These are phyloP conservation scores for Boletus eberwhitei DNA, from an alignment of 768 basidiomycete species.

Conservation along the genomic window DNA sequence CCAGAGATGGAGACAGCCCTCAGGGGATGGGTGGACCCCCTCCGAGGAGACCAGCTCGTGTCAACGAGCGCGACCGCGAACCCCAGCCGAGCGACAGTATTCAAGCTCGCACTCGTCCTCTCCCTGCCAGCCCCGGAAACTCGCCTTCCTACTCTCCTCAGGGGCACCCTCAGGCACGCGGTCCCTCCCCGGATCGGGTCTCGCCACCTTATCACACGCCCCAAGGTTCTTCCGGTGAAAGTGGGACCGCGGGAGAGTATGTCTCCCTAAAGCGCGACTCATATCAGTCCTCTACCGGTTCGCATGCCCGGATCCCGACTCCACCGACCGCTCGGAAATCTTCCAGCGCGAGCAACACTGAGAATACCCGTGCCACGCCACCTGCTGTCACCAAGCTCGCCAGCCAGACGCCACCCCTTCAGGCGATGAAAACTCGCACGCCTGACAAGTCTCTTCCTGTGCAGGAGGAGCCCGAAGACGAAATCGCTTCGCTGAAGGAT, in stretches of 20 bases:
- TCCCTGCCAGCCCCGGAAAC: conserved; percentile 36
- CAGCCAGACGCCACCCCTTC: conserved; percentile 55
- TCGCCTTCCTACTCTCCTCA: conserved; percentile 43
- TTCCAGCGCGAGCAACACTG: conserved; percentile 15
- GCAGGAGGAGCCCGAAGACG: conserved; percentile 75
- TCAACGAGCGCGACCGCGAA: conserved; percentile 37
- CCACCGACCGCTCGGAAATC: conserved; percentile 30
- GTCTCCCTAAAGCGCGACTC: conserved; percentile 46
- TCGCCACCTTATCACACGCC: conserved; percentile 51
- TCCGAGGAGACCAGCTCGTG: conserved; percentile 22
- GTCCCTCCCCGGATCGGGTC: conserved; percentile 51
- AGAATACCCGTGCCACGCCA: conserved; percentile 32
- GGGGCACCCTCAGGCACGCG: conserved; percentile 36
- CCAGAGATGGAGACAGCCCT: conserved; percentile 48
- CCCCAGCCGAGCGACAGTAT: conserved; percentile 30
- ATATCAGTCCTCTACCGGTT: conserved; percentile 30
- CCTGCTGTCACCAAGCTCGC: conserved; percentile 37
- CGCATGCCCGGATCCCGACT: conserved; percentile 27
- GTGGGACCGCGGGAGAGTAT: conserved; percentile 39
- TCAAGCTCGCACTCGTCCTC: conserved; percentile 25
- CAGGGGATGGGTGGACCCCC: conserved; percentile 23
- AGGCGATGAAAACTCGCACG: conserved; percentile 50
- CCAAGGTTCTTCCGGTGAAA: conserved; percentile 44
- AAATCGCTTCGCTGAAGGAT: conserved; percentile 39
- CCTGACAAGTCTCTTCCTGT: conserved; percentile 74